These are phyloP conservation scores for Brasenia schreberi DNA, from an alignment of 164 flowering plant species.

Conservation along the genomic window DNA sequence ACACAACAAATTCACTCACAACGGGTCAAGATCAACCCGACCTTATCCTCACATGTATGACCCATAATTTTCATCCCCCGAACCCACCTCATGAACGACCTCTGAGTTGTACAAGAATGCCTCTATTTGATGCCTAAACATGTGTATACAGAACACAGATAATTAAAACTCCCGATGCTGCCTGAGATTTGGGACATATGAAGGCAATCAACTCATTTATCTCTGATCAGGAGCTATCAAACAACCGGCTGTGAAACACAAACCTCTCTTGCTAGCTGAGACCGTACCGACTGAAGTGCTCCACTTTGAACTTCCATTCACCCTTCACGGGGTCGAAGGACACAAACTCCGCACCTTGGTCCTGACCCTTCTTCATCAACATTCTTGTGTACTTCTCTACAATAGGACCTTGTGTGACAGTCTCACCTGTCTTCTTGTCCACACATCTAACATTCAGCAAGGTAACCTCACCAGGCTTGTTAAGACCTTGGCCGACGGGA, in stretches of 20 bases:
- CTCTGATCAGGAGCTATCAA: not conserved
- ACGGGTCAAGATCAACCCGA: too few relatives aligned
- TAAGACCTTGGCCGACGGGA: constrained; percentile 90
- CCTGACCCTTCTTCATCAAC: constrained; percentile 70
- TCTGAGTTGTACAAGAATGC: not conserved
- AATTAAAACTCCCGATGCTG: not conserved
- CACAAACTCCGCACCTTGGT: constrained; percentile 88
- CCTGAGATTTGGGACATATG: not conserved
- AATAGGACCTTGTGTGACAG: constrained; percentile 50
- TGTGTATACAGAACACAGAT: not conserved
- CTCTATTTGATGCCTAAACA: not conserved
- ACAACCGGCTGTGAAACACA: not conserved
- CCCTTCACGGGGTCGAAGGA: constrained; percentile 71
- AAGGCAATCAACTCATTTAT: not conserved
- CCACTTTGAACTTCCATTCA: constrained; percentile 89
- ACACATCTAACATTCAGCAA: constrained; percentile 77
- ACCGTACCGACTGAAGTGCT: constrained; percentile 54
- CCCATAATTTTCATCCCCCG: too few relatives aligned
- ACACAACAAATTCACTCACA: too few relatives aligned
- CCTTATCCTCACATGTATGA: too few relatives aligned
- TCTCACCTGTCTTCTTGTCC: constrained; percentile 78
- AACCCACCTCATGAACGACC: not conserved
- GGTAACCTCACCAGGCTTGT: constrained; percentile 92
- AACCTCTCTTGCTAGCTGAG: not conserved
- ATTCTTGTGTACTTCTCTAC: constrained; percentile 70